Evolutionary conservation across 2,329 filamentous ascomycete species (phyloP).

Genomic region (Talaromyces sp.): DNA sequence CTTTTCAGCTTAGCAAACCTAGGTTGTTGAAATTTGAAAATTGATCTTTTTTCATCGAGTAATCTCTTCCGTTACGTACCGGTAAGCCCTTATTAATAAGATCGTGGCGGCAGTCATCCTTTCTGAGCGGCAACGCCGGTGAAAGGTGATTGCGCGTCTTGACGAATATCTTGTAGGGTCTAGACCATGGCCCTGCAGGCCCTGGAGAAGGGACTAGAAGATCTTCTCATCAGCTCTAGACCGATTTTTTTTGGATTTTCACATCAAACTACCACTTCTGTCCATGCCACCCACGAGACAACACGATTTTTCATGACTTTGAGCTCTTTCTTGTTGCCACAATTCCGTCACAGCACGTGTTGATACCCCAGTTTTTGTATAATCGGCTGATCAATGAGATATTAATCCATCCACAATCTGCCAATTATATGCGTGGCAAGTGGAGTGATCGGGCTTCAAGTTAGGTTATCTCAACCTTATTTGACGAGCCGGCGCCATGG

Average conservation of each 20-base stretch:
- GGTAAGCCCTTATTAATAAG: not conserved
- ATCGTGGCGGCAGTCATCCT: not conserved
- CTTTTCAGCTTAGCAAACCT: not conserved
- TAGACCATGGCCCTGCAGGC: not conserved
- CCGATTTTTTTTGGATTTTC: not conserved
- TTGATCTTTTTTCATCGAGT: not conserved
- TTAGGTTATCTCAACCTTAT: slow-evolving; percentile 4
- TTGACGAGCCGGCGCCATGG: slow-evolving; percentile 7
- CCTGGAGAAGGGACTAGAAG: not conserved
- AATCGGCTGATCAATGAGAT: slow-evolving; percentile 7
- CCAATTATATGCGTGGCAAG: not conserved
- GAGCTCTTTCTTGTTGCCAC: not conserved
- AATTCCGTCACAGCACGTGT: not conserved
- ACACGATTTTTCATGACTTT: not conserved
- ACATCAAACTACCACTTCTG: not conserved
- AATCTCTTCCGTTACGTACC: not conserved
- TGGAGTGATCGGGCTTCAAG: not conserved
- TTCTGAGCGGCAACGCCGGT: not conserved
- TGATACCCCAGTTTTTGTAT: slow-evolving; percentile 5
- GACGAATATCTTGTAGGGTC: not conserved
- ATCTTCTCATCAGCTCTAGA: not conserved
- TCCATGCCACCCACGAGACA: not conserved
- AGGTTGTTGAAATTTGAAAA: not conserved
- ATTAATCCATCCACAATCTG: not conserved
- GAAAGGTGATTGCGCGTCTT: not conserved